Base-by-base conservation (phyloP, 495 filamentous ascomycete genomes). In the Xanthoparmelia taractica region DNA sequence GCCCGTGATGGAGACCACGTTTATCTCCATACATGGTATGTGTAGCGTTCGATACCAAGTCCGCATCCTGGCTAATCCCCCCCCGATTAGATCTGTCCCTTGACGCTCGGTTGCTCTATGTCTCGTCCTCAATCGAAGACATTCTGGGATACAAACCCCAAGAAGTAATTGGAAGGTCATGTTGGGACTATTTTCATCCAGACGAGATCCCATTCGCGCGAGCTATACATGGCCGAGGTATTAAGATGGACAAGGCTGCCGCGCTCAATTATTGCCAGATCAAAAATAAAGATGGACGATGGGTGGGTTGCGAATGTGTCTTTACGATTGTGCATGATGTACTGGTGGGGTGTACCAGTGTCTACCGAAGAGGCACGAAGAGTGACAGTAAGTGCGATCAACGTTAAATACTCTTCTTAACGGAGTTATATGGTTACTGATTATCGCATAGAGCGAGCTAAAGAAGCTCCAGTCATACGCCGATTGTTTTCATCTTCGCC, bases 1-100 rank as follows among this genome's bases (percentile, higher is more conserved):
- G 25, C 54, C 65, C 73, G 75, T 67, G 70, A 94, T 94, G 90
- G 91, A 94, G 76, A 89, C 88, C 66, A 96, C 91, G 50, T 95
- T 95, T 77, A 95, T 96, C 77, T 91, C 91, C 65, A 95, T 95
- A 67, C 91, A 95, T 75, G 90, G 91, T 85, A 74, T 77, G 87
- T 82, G 67, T 57, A 20, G 8, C 58, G 58, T 58, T 29, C 17
- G 52, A 52, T 66, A 63, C 60, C n/a, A 59, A 23, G 48, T 50
- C 23, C 60, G 56, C 63, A 59, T 60, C 55, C 61, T 57, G 63
- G 62, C 56, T 67, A 45, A 65, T 47, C 37, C 29, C 13, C n/a
- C 13, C 17, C 38, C 38, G 37, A 63, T 58, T 72, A 92, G 88
- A 92, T 74, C 78, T 90, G 57, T 81, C 86, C 38, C 74, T 79